phyloP scores from a whole-genome alignment of 768 basidiomycete genomes.

The Pisolithus tinctorius region DNA sequence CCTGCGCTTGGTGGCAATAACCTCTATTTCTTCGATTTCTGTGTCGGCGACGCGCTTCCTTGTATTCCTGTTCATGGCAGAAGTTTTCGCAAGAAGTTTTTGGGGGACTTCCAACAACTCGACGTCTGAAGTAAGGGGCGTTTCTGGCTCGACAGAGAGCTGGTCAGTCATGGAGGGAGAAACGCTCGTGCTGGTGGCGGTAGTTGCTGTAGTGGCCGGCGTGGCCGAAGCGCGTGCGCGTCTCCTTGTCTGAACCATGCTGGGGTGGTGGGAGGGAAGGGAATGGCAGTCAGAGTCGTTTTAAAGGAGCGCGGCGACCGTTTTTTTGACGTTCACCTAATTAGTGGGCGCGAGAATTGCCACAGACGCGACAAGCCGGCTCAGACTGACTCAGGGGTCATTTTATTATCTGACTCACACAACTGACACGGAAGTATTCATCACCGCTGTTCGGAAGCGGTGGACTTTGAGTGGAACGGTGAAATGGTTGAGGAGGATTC shows the following conservation, averaged over 20 bases:
- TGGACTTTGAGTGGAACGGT: too few relatives aligned
- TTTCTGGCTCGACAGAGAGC: conserved; percentile 40
- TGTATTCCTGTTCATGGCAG: conserved; percentile 7
- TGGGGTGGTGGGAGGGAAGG: background rate
- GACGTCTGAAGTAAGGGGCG: conserved; percentile 47
- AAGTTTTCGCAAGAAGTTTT: background rate
- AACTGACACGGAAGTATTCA: background rate
- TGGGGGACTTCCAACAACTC: conserved; percentile 6
- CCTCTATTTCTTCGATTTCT: conserved; percentile 8
- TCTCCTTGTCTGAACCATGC: conserved; percentile 20
- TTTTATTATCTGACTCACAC: background rate
- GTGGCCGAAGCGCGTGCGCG: conserved; percentile 11
- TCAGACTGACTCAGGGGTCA: background rate
- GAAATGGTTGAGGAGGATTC: too few relatives aligned
- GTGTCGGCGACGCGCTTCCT: conserved; percentile 30
- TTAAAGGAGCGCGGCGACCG: conserved; percentile 1
- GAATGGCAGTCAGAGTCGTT: conserved; percentile 8
- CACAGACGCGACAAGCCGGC: conserved; percentile 21
- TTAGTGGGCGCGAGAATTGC: conserved; percentile 22
- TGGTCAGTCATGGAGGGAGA: conserved; percentile 48
- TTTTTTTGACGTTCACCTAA: conserved; percentile 7
- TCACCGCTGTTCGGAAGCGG: background rate
- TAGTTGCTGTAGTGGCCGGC: conserved; percentile 20
- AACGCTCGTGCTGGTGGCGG: conserved; percentile 34
- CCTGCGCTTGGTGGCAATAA: conserved; percentile 27